phyloP scores from a whole-genome alignment of 495 filamentous ascomycete species.

The Chaetomidium leptoderma region DNA sequence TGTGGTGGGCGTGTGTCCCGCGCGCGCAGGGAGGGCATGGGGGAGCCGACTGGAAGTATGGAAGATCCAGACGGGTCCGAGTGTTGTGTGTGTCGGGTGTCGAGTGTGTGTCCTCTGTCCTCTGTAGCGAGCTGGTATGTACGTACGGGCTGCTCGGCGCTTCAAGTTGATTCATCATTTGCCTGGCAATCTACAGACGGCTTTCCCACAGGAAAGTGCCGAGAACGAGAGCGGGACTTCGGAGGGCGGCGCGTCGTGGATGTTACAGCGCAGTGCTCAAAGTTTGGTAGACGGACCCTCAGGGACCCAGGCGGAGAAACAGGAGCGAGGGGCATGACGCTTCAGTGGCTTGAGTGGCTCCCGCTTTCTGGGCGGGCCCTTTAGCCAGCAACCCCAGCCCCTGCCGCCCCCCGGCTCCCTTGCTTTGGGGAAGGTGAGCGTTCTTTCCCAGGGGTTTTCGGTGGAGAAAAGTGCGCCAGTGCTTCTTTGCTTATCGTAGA shows the following conservation, averaged over 20 bases:
- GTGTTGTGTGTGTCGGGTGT: neutral
- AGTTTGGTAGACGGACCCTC: neutral
- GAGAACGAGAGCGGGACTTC: neutral
- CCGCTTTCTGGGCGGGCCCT: neutral
- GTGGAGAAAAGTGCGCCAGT: neutral
- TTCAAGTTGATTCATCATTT: conserved; percentile 9
- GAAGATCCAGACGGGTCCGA: neutral
- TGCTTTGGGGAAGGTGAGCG: conserved; percentile 14
- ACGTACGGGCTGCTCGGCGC: conserved; percentile 4
- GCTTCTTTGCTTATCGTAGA: conserved; percentile 1
- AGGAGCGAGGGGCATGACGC: neutral
- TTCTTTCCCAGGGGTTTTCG: neutral
- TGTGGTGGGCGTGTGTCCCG: neutral
- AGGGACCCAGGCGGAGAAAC: conserved; percentile 4
- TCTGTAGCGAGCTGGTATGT: conserved; percentile 3
- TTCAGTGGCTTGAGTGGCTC: neutral
- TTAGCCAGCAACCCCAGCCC: conserved; percentile 16
- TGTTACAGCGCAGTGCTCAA: neutral
- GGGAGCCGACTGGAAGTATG: too few species aligned
- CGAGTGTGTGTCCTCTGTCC: neutral
- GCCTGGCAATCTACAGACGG: conserved; percentile 11
- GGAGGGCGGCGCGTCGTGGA: neutral
- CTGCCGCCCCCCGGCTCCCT: conserved; percentile 7
- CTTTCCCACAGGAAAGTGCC: conserved; percentile 15
- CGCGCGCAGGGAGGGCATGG: too few species aligned